phyloP scores from a whole-genome alignment of 2,329 filamentous ascomycete species.

The Apiospora arundinis region DNA sequence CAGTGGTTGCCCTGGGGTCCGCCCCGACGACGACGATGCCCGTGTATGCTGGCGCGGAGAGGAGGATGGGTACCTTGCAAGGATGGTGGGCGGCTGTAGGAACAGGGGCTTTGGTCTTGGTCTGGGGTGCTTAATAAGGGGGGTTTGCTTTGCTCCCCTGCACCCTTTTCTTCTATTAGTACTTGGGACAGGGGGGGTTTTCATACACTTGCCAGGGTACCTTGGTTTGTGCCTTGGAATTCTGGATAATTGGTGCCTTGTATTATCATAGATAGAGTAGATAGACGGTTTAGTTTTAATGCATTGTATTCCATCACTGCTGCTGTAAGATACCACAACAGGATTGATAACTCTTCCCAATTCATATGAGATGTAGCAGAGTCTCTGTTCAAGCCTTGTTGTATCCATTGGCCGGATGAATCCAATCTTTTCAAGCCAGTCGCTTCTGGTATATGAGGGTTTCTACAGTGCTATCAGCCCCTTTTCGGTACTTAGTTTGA shows the following conservation, averaged over 20 bases:
- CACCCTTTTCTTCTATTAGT: neutral
- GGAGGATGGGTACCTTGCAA: neutral
- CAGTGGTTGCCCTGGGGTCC: neutral
- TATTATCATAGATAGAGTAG: slow-evolving; percentile 10
- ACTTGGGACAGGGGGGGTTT: neutral
- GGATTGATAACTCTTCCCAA: no score
- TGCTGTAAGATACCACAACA: no score
- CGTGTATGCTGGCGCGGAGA: slow-evolving; percentile 10
- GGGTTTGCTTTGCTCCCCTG: neutral
- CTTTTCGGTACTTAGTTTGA: no score
- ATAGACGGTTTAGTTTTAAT: neutral
- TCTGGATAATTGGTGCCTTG: neutral
- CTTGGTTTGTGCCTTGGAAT: neutral
- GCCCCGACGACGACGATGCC: slow-evolving; percentile 13
- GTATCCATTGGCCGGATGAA: no score
- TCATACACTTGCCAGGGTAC: neutral
- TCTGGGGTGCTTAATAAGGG: neutral
- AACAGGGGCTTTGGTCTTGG: neutral
- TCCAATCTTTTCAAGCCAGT: no score
- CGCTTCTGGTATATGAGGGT: no score
- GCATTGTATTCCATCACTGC: neutral
- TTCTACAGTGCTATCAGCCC: no score
- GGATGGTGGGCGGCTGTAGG: neutral
- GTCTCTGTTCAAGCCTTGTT: no score
- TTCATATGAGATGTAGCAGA: no score